Conservation (phyloP, 768 basidiomycete genomes). For the Tulasnella sp. region DNA sequence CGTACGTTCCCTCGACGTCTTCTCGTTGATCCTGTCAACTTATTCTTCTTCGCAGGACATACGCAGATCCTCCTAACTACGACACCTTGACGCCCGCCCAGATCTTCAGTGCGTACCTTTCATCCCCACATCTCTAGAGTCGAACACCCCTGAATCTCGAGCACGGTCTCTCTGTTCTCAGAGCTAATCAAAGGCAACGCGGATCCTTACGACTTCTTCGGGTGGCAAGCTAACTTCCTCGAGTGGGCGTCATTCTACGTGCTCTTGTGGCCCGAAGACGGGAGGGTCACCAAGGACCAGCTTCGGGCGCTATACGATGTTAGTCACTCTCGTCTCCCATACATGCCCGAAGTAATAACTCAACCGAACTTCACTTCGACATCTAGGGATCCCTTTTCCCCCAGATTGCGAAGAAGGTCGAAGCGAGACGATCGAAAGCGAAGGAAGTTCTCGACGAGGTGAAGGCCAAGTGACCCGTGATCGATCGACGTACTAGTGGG, state of each 20-base stretch:
- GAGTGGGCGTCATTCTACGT: constrained; percentile 14
- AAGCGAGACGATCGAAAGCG: not conserved
- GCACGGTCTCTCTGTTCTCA: not conserved
- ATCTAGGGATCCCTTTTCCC: not conserved
- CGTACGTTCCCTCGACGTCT: not conserved
- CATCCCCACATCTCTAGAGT: too few species aligned
- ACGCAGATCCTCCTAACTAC: constrained; percentile 13
- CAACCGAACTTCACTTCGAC: not conserved
- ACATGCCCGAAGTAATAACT: not conserved
- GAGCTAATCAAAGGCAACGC: constrained; percentile 13
- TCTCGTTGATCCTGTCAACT: not conserved
- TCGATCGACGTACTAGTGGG: too few species aligned
- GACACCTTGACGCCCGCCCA: constrained; percentile 12
- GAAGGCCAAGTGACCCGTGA: not conserved
- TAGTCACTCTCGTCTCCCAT: not conserved
- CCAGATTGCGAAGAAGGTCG: not conserved
- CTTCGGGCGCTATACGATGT: not conserved
- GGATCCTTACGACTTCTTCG: constrained; percentile 16
- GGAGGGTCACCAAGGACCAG: constrained; percentile 5
- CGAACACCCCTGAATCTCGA: not conserved
- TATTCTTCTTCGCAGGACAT: not conserved
- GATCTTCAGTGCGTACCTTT: constrained; percentile 4
- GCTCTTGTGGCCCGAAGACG: constrained; percentile 17
- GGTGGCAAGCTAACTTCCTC: not conserved
- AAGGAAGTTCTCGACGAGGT: not conserved